Conservation (phyloP, 2,329 filamentous ascomycete species). For the Reticulascus tulasneorum region DNA sequence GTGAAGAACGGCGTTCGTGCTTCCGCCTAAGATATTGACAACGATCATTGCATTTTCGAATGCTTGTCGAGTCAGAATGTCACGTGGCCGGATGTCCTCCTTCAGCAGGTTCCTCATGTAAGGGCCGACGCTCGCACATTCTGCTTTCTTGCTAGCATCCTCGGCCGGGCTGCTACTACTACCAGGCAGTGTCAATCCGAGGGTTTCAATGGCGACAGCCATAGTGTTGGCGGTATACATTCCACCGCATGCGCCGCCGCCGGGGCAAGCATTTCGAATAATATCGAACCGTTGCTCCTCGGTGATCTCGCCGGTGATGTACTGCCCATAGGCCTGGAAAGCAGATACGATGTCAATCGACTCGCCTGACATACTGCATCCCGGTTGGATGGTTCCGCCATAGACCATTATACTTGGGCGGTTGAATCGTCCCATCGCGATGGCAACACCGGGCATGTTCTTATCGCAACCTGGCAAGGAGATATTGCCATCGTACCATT, state of each 20-base stretch:
- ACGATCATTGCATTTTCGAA: conserved; percentile 85
- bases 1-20: conserved; percentile 82
- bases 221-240: conserved; percentile 97
- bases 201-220: conserved; percentile 88
- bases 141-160: conserved; percentile 64
- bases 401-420: conserved; percentile 96
- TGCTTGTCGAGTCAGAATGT: conserved; percentile 75
- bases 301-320: conserved; percentile 83
- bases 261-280: conserved; percentile 80
- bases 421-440: conserved; percentile 94
- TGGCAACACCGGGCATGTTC: conserved; percentile 94
- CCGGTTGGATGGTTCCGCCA: conserved; percentile 88
- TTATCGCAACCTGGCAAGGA: conserved; percentile 98
- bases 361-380: conserved; percentile 72
- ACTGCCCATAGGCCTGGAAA: conserved; percentile 97
- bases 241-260: conserved; percentile 67
- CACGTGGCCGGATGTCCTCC: conserved; percentile 72
- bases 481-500: conserved; percentile 98
- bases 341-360: conserved; percentile 92
- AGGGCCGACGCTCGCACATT: conserved; percentile 68
- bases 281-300: conserved; percentile 93
- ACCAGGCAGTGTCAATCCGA: conserved; percentile 81
- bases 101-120: conserved; percentile 72
- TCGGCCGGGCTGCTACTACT: conserved; percentile 78
- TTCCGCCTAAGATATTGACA: conserved; percentile 77